Base-by-base conservation (phyloP, 2,329 filamentous ascomycete genomes). In the Simplicillium aogashimaense region DNA sequence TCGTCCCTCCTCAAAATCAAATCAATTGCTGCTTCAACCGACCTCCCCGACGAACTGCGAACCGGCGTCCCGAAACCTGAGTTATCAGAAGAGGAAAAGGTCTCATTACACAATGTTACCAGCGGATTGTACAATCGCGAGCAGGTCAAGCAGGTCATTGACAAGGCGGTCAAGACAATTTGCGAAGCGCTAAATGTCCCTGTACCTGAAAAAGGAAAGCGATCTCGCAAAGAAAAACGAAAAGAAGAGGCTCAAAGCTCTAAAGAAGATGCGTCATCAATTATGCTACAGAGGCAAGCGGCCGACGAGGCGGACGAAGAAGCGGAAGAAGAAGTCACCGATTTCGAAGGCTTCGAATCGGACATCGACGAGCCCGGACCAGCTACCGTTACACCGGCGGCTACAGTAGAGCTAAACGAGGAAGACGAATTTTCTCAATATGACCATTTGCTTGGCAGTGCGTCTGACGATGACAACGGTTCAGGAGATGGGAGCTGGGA, bases 21-120 rank as follows among this genome's bases (percentile, higher is more conserved):
- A 47, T 57, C 64, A 34, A 59, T 78, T 35, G 70, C 71, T 47
- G 66, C 68, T 39, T 65, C 68, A 3, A 59, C 66, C n/a, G 59
- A 65, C 38, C 61, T 77, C 12, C 72, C 74, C 33, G 60, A 66
- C 36, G 58, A 66, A 14, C 58, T 77, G 31, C 67, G 64, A 40
- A 56, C 53, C 13, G 63, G 66, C 18, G 54, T 74, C 0, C 59
- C 70, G 13, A 75, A 71, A 46, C 68, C 70, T 3, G 60, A 70
- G 2, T 53, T 77, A 3, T 63, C 68, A 2, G 69, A 72, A 34
- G 72, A 76, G 38, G 70, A 77, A 49, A 62, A 59, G 39, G 47
- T 55, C 1, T 65, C 70, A 3, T 57, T 77, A 18, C 74, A 78
- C 50, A 78, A 78, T 51, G 74, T 79, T 38, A 78, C 75, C 18